Percentiles rank a stretch among this genome's conserved stretches.
phyloP scores from a whole-genome alignment of 306 rosid species.

The Castanea sativa region DNA sequence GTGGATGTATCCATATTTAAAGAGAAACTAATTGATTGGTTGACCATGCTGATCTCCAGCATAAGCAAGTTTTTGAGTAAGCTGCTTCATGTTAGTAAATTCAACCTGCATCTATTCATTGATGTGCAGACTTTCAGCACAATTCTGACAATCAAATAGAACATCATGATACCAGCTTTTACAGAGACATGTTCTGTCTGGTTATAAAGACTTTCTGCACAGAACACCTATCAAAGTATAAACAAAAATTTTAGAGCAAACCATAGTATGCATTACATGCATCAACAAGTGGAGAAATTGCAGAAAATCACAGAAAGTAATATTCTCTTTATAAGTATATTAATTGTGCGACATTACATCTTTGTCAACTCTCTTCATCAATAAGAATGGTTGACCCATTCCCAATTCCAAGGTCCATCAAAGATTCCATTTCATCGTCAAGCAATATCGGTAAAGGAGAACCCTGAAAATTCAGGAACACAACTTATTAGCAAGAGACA shows the following conservation, averaged over 20 bases:
- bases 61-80: neutral
- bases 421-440: slow-evolving; percentile 68
- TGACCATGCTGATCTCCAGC: neutral
- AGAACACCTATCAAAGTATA: neutral
- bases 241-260: neutral
- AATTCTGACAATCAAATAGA: neutral
- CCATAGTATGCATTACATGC: neutral
- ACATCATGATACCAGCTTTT: neutral
- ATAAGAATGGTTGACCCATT: slow-evolving; percentile 67
- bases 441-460: slow-evolving; percentile 75
- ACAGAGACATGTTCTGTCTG: neutral
- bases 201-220: neutral
- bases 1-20: no score
- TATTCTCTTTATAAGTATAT: neutral
- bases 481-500: slow-evolving; percentile 4
- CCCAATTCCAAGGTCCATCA: slow-evolving; percentile 70
- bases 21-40: neutral
- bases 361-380: slow-evolving; percentile 62
- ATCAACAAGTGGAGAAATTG: neutral
- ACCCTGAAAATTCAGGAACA: slow-evolving; percentile 50
- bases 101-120: neutral
- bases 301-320: neutral
- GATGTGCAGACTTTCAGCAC: no score
- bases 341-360: neutral
- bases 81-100: neutral